These are phyloP conservation scores for Ilyonectria mors-panacis DNA, from an alignment of 2,329 filamentous ascomycete species.

Conservation along the genomic window DNA sequence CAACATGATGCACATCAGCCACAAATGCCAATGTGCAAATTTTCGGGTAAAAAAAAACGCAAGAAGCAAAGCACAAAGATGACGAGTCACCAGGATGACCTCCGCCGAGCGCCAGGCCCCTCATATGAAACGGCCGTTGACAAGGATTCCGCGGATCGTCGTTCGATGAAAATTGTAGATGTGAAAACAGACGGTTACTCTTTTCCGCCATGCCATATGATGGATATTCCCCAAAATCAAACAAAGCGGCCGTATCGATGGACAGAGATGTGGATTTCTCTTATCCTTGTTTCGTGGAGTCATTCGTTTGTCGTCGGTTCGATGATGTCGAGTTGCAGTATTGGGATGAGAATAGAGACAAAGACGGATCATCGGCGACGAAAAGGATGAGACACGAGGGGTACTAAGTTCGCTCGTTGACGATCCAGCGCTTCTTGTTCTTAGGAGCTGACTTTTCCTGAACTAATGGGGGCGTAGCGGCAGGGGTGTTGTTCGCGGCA, in stretches of 20 bases:
- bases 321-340: conserved; percentile 28
- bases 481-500: conserved; percentile 31
- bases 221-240: conserved; percentile 22
- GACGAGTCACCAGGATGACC: background rate
- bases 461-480: conserved; percentile 22
- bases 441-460: conserved; percentile 50
- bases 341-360: conserved; percentile 28
- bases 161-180: background rate
- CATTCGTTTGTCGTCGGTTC: conserved; percentile 37
- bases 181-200: conserved; percentile 1
- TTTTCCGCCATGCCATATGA: conserved; percentile 11
- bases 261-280: conserved; percentile 32
- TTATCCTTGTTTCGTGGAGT: conserved; percentile 13
- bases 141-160: background rate
- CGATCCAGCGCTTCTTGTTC: conserved; percentile 64
- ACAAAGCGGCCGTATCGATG: conserved; percentile 42
- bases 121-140: background rate
- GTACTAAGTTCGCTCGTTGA: conserved; percentile 59
- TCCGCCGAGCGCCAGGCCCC: background rate
- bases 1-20: conserved; percentile 11
- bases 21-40: background rate
- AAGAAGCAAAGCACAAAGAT: background rate
- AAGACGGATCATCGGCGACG: conserved; percentile 17
- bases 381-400: conserved; percentile 8
- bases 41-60: background rate